Conservation (phyloP, 306 rosid genomes). For the Mimosa bimucronata region DNA sequence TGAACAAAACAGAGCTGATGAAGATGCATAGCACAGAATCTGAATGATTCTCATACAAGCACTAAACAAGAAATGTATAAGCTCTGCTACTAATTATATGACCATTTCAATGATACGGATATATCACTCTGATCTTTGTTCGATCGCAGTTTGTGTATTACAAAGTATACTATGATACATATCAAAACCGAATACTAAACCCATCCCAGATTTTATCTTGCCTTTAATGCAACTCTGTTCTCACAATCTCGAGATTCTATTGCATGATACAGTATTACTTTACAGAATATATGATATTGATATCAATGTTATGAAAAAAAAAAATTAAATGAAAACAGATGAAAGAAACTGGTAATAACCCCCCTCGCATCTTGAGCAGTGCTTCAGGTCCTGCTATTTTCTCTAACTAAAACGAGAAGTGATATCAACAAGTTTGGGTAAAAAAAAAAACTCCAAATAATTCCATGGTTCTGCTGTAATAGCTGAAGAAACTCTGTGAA, state of each 20-base stretch:
- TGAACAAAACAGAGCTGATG: too few relatives aligned
- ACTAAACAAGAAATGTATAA: background rate
- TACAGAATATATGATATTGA: conserved; percentile 38
- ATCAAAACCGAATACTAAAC: background rate
- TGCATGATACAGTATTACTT: background rate
- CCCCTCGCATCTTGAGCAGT: conserved; percentile 36
- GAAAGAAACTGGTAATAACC: conserved; percentile 38
- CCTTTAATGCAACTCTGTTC: background rate
- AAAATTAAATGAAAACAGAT: conserved; percentile 12
- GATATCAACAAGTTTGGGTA: conserved; percentile 50
- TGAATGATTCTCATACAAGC: background rate
- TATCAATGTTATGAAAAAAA: background rate
- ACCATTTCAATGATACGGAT: background rate
- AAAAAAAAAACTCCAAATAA: conserved; percentile 34
- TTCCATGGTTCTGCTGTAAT: conserved; percentile 46
- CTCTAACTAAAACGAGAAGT: conserved; percentile 36
- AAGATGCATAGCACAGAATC: background rate
- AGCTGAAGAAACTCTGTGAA: conserved; percentile 43
- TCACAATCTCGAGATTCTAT: conserved; percentile 13
- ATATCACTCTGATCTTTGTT: background rate
- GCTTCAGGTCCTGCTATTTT: conserved; percentile 34
- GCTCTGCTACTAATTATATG: background rate
- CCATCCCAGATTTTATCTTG: conserved; percentile 15
- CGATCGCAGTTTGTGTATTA: background rate
- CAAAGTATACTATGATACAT: background rate